A percentile compares a stretch with the other conserved stretches of the same genome.
phyloP scores from a whole-genome alignment of 306 rosid genomes.

The Herpetospermum pedunculosum region DNA sequence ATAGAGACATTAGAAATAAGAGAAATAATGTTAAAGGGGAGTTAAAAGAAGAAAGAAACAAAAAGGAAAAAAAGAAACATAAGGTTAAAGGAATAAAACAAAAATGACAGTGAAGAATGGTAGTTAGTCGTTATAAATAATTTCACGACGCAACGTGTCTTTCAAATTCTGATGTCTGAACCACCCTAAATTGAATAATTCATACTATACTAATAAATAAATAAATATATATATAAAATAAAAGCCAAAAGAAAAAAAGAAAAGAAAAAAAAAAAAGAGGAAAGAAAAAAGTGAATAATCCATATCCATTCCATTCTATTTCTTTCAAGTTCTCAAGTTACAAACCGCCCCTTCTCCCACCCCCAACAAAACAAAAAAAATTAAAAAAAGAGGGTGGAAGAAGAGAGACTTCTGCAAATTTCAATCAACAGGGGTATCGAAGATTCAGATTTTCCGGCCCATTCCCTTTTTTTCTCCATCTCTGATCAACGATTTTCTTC shows the following conservation, averaged over 20 bases:
- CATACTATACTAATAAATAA: not conserved
- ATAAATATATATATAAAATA: no score
- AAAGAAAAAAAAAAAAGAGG: not conserved
- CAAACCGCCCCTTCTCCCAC: not conserved
- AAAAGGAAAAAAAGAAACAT: not conserved
- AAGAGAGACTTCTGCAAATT: constrained; percentile 1
- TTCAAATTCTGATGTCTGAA: not conserved
- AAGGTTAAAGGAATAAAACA: not conserved
- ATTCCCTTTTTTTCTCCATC: not conserved
- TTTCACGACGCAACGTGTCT: not conserved
- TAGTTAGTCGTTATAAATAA: not conserved
- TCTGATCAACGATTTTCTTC: not conserved
- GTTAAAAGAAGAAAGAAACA: no score
- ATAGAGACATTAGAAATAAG: no score
- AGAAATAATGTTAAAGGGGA: no score
- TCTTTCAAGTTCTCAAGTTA: not conserved
- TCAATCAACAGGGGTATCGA: not conserved
- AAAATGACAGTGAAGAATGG: not conserved
- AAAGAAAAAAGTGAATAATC: not conserved
- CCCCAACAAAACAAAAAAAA: not conserved
- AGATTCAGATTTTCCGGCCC: not conserved
- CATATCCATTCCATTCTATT: constrained; percentile 2
- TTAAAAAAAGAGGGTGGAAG: not conserved
- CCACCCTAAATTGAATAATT: not conserved
- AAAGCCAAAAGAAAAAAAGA: no score